These are phyloP conservation scores for Pseudohalonectria lignicola DNA, from an alignment of 2,329 filamentous ascomycete species.

Conservation along the genomic window DNA sequence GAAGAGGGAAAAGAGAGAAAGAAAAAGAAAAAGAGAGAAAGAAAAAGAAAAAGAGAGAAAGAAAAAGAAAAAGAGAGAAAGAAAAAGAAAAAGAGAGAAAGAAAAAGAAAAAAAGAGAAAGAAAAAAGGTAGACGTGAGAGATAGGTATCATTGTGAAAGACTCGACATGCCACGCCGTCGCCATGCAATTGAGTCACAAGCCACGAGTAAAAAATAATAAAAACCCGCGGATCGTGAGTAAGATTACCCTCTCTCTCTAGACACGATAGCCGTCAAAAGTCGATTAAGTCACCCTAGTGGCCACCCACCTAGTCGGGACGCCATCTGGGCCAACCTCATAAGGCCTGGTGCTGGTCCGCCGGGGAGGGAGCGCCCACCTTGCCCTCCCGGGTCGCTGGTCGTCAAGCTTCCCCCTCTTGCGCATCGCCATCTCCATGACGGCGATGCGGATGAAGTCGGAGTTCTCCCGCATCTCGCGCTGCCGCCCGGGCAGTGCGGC, in stretches of 20 bases:
- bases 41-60: background rate
- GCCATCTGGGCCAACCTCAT: slow-evolving; percentile 45
- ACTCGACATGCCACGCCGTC: too few species aligned
- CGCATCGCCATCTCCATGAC: slow-evolving; percentile 67
- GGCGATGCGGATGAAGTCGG: slow-evolving; percentile 59
- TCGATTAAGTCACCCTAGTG: slow-evolving; percentile 6
- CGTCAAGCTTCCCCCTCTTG: slow-evolving; percentile 53
- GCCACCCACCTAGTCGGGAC: slow-evolving; percentile 50
- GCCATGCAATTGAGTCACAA: too few species aligned
- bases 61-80: too few species aligned
- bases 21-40: background rate
- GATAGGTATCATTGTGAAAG: too few species aligned
- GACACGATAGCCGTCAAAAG: too few species aligned
- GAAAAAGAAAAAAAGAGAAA: too few species aligned
- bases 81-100: too few species aligned
- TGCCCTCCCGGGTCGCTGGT: slow-evolving; percentile 55
- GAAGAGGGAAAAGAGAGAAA: background rate
- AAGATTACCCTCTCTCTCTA: too few species aligned
- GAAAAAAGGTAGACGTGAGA: too few species aligned
- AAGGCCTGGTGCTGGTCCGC: slow-evolving; percentile 39
- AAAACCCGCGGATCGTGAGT: too few species aligned
- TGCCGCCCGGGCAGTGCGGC: slow-evolving; percentile 36
- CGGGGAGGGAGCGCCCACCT: slow-evolving; percentile 58
- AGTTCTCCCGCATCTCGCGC: slow-evolving; percentile 58
- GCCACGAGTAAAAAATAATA: too few species aligned